Percentiles rank a stretch among this genome's conserved stretches.
These are phyloP conservation scores for Orbilia blumenaviensis DNA, from an alignment of 2,329 filamentous ascomycete genomes.

Conservation along the genomic window DNA sequence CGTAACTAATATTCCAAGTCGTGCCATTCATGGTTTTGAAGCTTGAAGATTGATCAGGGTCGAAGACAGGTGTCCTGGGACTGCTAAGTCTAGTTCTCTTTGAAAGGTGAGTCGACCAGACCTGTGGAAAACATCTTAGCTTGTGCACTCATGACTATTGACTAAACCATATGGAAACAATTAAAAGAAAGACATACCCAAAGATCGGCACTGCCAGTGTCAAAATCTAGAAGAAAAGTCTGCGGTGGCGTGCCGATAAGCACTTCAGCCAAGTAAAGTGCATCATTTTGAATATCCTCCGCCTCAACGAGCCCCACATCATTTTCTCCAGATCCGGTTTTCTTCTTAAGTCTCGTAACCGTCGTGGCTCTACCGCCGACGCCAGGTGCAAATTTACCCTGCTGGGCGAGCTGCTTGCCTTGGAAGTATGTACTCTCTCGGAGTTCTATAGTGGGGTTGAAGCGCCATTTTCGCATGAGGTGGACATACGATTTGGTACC, in stretches of 20 bases:
- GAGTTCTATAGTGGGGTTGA: constrained; percentile 68
- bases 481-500: constrained; percentile 73
- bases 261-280: constrained; percentile 66
- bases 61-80: constrained; percentile 67
- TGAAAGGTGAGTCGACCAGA: constrained; percentile 67
- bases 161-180: not conserved
- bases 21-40: constrained; percentile 65
- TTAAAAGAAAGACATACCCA: constrained; percentile 66
- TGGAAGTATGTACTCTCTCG: constrained; percentile 68
- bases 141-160: too few species aligned
- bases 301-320: constrained; percentile 65
- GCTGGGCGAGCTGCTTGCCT: constrained; percentile 64
- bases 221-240: constrained; percentile 72
- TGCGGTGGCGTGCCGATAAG: constrained; percentile 73
- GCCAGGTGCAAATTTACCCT: constrained; percentile 64
- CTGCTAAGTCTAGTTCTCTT: constrained; percentile 59
- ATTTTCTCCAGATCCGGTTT: constrained; percentile 56
- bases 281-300: constrained; percentile 74
- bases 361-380: constrained; percentile 65
- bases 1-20: constrained; percentile 74
- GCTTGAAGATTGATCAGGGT: constrained; percentile 70
- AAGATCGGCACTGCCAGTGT: constrained; percentile 75
- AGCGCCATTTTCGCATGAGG: constrained; percentile 70
- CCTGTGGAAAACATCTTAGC: too few species aligned
- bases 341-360: constrained; percentile 64